Percentiles rank a stretch among this genome's conserved stretches.
Evolutionary conservation across 2,329 filamentous ascomycete species (phyloP).

Genomic region (Claviceps purpurea): DNA sequence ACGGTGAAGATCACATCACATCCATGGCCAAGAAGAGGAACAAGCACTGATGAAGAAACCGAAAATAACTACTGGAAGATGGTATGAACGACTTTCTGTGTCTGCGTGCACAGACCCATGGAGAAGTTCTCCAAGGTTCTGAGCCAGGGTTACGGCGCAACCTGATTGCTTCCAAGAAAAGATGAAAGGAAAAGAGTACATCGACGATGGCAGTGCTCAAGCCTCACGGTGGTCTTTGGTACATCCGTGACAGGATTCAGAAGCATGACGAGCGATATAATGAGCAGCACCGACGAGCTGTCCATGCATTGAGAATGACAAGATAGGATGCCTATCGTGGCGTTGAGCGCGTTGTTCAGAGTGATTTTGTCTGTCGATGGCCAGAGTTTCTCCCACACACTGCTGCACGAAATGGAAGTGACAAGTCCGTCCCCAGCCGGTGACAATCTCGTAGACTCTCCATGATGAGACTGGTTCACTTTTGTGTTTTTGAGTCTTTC

Average conservation of each 20-base stretch:
- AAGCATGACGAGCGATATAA: not conserved
- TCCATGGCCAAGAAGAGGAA: not conserved
- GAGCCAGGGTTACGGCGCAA: not conserved
- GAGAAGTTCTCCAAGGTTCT: not conserved
- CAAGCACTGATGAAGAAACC: not conserved
- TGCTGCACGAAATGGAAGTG: too few species aligned
- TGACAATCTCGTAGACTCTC: too few species aligned
- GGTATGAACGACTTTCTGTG: not conserved
- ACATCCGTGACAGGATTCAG: not conserved
- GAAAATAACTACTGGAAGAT: not conserved
- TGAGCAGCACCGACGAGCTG: not conserved
- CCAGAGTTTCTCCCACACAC: too few species aligned
- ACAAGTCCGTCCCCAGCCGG: too few species aligned
- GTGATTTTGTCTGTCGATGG: too few species aligned
- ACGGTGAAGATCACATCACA: not conserved
- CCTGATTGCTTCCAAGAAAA: not conserved
- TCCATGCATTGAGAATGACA: not conserved
- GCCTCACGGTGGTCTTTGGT: not conserved
- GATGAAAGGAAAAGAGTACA: not conserved
- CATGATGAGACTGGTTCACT: too few species aligned
- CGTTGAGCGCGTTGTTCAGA: too few species aligned
- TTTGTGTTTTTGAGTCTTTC: too few species aligned
- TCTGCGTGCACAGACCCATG: not conserved
- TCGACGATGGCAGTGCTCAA: not conserved
- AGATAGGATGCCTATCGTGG: too few species aligned